Evolutionary conservation across 345 rosid genomes (phyloP).

Genomic region (Melaleuca alternifolia): DNA sequence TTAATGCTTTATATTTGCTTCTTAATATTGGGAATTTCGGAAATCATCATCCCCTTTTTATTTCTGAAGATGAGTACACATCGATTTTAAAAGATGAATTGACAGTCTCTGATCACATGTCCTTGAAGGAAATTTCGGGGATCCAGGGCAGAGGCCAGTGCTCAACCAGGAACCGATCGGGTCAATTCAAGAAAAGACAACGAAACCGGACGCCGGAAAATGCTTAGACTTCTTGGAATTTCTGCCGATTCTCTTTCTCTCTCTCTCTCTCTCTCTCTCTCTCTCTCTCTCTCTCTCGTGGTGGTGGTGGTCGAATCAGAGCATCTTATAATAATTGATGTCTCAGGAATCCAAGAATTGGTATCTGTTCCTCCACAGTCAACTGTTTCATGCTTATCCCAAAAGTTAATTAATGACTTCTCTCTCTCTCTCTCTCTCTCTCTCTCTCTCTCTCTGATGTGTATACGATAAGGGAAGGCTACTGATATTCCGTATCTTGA

Average conservation of each 20-base stretch:
- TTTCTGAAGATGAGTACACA: not conserved
- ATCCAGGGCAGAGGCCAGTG: not conserved
- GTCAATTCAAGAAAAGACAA: slow-evolving; percentile 10
- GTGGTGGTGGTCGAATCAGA: not conserved
- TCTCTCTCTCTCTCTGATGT: not conserved
- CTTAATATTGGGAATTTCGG: not conserved
- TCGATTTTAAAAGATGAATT: not conserved
- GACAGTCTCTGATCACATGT: not conserved
- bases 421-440: too few species aligned
- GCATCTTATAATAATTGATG: slow-evolving; percentile 5
- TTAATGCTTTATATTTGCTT: not conserved
- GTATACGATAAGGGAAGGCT: not conserved
- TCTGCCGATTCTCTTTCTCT: not conserved
- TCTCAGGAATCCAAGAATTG: slow-evolving; percentile 16
- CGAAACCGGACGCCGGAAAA: not conserved
- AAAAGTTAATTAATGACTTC: not conserved
- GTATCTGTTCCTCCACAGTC: not conserved
- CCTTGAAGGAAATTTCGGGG: not conserved
- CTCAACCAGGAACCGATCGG: not conserved
- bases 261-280: too few species aligned
- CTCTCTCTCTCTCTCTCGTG: too few species aligned
- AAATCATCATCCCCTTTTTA: not conserved
- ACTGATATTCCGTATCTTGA: not conserved
- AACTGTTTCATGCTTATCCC: not conserved
- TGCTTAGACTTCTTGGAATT: slow-evolving; percentile 8